These are phyloP conservation scores for Prosopis cineraria DNA, from an alignment of 306 rosid genomes.

Conservation along the genomic window DNA sequence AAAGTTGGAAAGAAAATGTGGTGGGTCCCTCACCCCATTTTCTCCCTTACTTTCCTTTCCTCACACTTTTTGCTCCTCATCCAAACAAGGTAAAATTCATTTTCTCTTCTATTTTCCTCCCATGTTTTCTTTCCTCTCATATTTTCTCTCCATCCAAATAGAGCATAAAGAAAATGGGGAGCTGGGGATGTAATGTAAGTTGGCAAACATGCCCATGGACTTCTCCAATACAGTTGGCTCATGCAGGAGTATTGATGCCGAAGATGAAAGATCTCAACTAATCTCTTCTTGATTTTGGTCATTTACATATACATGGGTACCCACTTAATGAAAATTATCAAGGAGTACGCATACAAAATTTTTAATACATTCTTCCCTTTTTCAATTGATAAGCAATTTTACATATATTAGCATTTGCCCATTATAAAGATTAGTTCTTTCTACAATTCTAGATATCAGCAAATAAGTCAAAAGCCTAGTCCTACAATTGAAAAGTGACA, in stretches of 20 bases:
- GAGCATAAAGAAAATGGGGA: neutral
- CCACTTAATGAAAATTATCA: neutral
- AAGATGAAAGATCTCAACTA: neutral
- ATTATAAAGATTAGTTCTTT: neutral
- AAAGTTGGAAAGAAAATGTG: too few relatives aligned
- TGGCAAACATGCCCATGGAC: neutral
- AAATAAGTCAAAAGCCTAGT: constrained; percentile 1
- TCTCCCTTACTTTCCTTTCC: too few relatives aligned
- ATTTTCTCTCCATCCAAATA: too few relatives aligned
- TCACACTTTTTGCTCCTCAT: too few relatives aligned
- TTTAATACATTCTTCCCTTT: neutral
- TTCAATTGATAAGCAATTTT: neutral
- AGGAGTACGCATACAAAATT: neutral
- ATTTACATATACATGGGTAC: neutral
- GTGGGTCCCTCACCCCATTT: too few relatives aligned
- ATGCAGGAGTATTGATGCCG: too few relatives aligned
- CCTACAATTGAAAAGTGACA: neutral
- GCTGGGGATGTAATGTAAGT: neutral
- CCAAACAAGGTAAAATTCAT: too few relatives aligned
- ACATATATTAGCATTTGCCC: neutral
- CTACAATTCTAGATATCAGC: neutral
- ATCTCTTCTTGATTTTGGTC: neutral
- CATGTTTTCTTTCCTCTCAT: too few relatives aligned
- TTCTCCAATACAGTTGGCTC: too few relatives aligned
- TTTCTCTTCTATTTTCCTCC: too few relatives aligned